A percentile compares a stretch with the other conserved stretches of the same genome.
phyloP scores from a whole-genome alignment of 805 yeast species.

The Nakazawaea ernobii region DNA sequence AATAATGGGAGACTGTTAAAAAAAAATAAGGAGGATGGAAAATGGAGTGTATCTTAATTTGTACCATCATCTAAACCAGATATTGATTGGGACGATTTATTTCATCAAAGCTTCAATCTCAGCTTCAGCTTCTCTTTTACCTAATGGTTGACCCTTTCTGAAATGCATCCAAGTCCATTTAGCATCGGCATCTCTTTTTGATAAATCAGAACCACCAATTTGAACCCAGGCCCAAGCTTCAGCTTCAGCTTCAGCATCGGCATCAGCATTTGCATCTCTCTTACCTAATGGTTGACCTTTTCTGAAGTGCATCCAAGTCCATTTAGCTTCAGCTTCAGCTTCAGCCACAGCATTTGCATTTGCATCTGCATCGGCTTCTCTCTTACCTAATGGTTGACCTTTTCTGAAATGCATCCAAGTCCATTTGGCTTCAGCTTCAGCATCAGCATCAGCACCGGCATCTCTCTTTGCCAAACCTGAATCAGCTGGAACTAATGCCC shows the following conservation, averaged over 20 bases:
- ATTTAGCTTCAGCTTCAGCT: conserved; percentile 18
- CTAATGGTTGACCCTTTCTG: conserved; percentile 15
- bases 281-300: conserved; percentile 19
- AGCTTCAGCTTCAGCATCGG: conserved; percentile 14
- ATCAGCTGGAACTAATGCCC: neutral
- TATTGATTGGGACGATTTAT: no score
- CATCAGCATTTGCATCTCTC: conserved; percentile 22
- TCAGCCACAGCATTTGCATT: conserved; percentile 18
- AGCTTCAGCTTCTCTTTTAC: conserved; percentile 24
- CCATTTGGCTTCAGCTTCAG: conserved; percentile 13
- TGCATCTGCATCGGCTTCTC: conserved; percentile 16
- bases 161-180: conserved; percentile 7
- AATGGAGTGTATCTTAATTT: no score
- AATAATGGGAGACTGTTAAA: no score
- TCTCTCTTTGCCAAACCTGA: conserved; percentile 14
- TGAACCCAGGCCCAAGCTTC: conserved; percentile 10
- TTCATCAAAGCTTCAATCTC: conserved; percentile 18
- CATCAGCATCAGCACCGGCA: conserved; percentile 19
- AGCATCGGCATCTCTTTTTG: conserved; percentile 15
- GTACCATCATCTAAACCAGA: no score
- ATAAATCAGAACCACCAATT: no score
- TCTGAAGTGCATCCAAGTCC: conserved; percentile 13
- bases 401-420: conserved; percentile 4
- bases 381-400: conserved; percentile 19
- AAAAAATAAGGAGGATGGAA: no score